Base-by-base conservation (phyloP, 495 filamentous ascomycete genomes). In the Glarea lozoyensis region DNA sequence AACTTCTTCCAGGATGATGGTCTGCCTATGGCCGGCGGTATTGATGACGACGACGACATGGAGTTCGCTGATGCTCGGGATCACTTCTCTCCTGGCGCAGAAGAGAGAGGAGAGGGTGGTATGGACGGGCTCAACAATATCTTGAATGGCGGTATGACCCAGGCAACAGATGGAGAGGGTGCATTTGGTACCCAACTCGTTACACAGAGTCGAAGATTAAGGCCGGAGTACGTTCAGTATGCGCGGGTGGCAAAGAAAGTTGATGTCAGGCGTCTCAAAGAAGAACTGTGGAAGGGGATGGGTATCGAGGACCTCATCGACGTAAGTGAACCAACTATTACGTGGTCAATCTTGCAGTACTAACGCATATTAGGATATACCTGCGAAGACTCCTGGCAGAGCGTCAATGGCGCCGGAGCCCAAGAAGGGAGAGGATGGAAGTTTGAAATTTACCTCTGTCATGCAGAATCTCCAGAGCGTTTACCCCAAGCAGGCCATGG, bases 191-290 rank as follows among this genome's bases (percentile, higher is more conserved):
- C 85, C 6, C 86, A 94, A 55, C 70, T 99, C 7, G 88, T 99
- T n/a, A 94, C 90, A 10, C 83, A 90, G 57, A 84, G 72, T 47
- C 64, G 90, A 37, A 68, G 92, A 33, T 58, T 90, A 23, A 64
- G 90, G 51, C 93, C 92, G 0, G 92, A 97, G 59, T 97, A 99
- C 47, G 86, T 99, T 21, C 86, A 94, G 58, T 99, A 95, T 60
- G 93, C 93, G 13, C 74, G 88, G 20, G 83, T 93, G 18, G 93
- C 93, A 11, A 99, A 95, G 75, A 99, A 97, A 69, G 93, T 99
- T n/a, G 93, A 99, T 56, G 88, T 97, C 0, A 72, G 90, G 37
- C 68, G 88, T 57, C 65, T 99, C 54, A 99, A 99, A 66, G 84
- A 89, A 59, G 88, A 99, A 59, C 79, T 99, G 57, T 99, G 93